Evolutionary conservation across 1,284 basidiomycete genomes (phyloP), one percentile per base, ranked within the genome.

Genomic region (Puccinia horiana): DNA sequence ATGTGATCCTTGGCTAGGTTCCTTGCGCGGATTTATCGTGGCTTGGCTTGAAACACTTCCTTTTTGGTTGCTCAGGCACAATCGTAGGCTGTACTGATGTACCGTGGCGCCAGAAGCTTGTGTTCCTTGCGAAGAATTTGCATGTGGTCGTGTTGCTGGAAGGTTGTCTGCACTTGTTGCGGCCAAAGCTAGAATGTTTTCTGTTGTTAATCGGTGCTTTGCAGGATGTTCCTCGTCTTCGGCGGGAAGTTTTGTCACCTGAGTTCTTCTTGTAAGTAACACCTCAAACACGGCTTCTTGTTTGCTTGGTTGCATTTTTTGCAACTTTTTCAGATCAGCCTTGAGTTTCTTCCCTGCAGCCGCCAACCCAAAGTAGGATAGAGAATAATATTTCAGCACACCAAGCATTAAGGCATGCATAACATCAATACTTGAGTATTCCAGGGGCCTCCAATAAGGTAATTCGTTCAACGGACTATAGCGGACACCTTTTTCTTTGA

Each of bases 351-450:
- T 76, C 32, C 54, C 74, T 35, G 74, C 56, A 20, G 49, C 37
- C 16, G 26, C 32, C 29, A 76, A 26, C 32, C 52, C 52, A 23
- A 58, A 37, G 29, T 42, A 54, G 29, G 74, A 58, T 23, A 76
- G 29, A 42, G 74, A 56, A 44, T 76, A 54, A 44, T 77, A 58
- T 35, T 77, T 77, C 26, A 47, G 35, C 18, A 77, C 49, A 18
- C 76, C 76, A 63, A 77, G 76, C 58, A 77, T 37, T 26, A 77
- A 35, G 20, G 56, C 58, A 61, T 77, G 76, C 58, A 44, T 44
- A 44, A 44, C 42, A 44, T 44, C 42, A 44, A 44, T 44, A 44
- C 42, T 44, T 6, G 42, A 77, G 47, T 63, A 77, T 42, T 77
- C 58, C n/a, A 63, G 16, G 32, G 76, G 76, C 35, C 49, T 56